Percentiles rank a stretch among this genome's conserved stretches.
These are phyloP conservation scores for Sarocladium kiliense DNA, from an alignment of 2,329 filamentous ascomycete genomes.

Conservation along the genomic window DNA sequence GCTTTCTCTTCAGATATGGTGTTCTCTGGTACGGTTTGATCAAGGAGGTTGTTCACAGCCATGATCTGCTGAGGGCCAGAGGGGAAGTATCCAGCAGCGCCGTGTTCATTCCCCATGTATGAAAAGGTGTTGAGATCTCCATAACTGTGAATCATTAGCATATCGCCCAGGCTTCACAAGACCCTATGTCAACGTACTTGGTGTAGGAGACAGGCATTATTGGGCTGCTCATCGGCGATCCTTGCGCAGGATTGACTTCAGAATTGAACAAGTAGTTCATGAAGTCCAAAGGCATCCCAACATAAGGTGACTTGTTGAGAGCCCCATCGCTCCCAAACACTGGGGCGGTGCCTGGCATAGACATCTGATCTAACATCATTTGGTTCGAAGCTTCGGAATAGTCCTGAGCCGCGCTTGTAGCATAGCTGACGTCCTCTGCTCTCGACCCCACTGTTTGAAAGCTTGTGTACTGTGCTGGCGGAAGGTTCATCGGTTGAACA, in stretches of 20 bases:
- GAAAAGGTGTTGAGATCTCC: constrained; percentile 43
- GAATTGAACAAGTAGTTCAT: constrained; percentile 76
- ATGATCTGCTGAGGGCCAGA: constrained; percentile 72
- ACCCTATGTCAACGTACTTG: constrained; percentile 40
- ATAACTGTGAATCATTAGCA: constrained; percentile 35
- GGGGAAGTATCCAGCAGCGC: constrained; percentile 51
- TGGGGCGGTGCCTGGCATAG: constrained; percentile 65
- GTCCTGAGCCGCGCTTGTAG: constrained; percentile 24
- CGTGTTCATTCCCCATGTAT: constrained; percentile 43
- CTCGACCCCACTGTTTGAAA: constrained; percentile 28
- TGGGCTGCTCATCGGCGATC: constrained; percentile 32
- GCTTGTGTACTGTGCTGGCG: constrained; percentile 51
- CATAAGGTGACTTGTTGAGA: constrained; percentile 76
- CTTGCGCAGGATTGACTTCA: constrained; percentile 4
- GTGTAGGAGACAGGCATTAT: constrained; percentile 35
- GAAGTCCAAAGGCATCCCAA: constrained; percentile 80
- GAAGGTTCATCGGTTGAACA: constrained; percentile 58
- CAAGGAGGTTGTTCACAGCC: constrained; percentile 81
- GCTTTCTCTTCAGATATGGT: constrained; percentile 84
- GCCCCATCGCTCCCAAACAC: constrained; percentile 82
- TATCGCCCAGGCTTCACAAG: not conserved
- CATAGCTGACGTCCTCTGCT: constrained; percentile 23
- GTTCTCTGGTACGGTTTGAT: constrained; percentile 73
- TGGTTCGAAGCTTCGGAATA: constrained; percentile 42
- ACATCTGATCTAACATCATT: constrained; percentile 58